These are phyloP conservation scores for Candida tammaniensis DNA, from an alignment of 805 yeast species.

Conservation along the genomic window DNA sequence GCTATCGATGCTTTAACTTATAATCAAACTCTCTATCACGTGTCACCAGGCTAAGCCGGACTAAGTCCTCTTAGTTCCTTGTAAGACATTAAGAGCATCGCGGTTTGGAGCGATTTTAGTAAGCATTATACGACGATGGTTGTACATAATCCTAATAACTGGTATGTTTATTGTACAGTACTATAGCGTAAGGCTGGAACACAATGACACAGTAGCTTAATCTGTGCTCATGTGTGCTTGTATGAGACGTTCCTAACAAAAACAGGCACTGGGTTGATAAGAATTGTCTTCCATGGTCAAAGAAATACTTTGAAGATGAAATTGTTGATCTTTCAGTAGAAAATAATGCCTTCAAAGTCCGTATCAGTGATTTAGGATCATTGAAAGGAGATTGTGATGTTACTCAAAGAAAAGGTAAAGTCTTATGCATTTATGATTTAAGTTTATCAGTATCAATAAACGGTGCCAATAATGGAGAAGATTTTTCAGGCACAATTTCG, in stretches of 20 bases:
- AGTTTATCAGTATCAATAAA: constrained; percentile 46
- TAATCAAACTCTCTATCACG: too few species aligned
- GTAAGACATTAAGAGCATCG: too few species aligned
- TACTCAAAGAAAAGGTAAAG: constrained; percentile 80
- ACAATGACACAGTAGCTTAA: not conserved
- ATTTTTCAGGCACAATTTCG: constrained; percentile 41
- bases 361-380: constrained; percentile 40
- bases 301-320: constrained; percentile 43
- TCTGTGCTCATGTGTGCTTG: constrained; percentile 11
- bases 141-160: constrained; percentile 69
- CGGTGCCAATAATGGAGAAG: constrained; percentile 37
- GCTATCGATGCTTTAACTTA: too few species aligned
- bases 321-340: constrained; percentile 29
- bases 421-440: constrained; percentile 71
- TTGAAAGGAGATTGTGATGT: constrained; percentile 75
- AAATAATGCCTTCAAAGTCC: constrained; percentile 21
- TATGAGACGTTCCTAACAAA: constrained; percentile 5
- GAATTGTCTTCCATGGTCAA: constrained; percentile 65
- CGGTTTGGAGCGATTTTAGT: too few species aligned
- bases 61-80: too few species aligned
- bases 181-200: too few species aligned
- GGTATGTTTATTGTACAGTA: constrained; percentile 34
- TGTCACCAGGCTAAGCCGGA: too few species aligned
- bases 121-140: too few species aligned
- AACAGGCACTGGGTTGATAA: constrained; percentile 69